A percentile compares a stretch with the other conserved stretches of the same genome.
These are phyloP conservation scores for Cornus kousa DNA, from an alignment of 148 eudicot genomes.

Conservation along the genomic window DNA sequence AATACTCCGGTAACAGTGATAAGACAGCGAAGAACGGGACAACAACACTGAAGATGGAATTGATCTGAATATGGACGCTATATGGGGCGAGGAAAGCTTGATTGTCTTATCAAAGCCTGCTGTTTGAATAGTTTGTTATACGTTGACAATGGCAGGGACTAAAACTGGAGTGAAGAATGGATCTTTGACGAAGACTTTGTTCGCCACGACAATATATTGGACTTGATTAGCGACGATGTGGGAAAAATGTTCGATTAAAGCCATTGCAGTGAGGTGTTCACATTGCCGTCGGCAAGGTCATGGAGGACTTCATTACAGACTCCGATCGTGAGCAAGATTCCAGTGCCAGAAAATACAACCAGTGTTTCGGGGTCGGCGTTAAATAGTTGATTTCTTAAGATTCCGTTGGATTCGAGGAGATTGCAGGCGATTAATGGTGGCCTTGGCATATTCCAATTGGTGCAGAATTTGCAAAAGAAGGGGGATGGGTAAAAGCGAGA, in stretches of 20 bases:
- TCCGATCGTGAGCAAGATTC: slow-evolving; percentile 57
- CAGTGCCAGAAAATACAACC: slow-evolving; percentile 46
- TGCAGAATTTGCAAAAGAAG: slow-evolving; percentile 37
- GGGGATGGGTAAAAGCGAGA: slow-evolving; percentile 1
- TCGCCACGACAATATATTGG: no score
- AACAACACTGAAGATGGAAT: no score
- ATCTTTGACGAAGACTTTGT: no score
- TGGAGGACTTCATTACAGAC: slow-evolving; percentile 70
- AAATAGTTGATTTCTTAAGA: slow-evolving; percentile 50
- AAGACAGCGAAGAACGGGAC: no score
- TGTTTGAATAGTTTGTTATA: no score
- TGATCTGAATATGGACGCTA: slow-evolving; percentile 39
- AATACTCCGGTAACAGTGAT: no score
- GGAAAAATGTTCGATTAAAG: no score
- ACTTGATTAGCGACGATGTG: no score
- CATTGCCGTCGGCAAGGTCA: slow-evolving; percentile 36
- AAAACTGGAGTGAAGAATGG: no score
- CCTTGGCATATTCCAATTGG: slow-evolving; percentile 81
- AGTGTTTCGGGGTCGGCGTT: slow-evolving; percentile 57
- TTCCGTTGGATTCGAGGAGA: slow-evolving; percentile 48
- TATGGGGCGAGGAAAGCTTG: slow-evolving; percentile 35
- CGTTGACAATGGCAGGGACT: no score
- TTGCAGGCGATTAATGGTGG: slow-evolving; percentile 36
- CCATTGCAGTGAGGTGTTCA: slow-evolving; percentile 21
- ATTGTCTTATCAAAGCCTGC: no score